Conservation (phyloP, 1,284 basidiomycete genomes). For the Melampsora americana region DNA sequence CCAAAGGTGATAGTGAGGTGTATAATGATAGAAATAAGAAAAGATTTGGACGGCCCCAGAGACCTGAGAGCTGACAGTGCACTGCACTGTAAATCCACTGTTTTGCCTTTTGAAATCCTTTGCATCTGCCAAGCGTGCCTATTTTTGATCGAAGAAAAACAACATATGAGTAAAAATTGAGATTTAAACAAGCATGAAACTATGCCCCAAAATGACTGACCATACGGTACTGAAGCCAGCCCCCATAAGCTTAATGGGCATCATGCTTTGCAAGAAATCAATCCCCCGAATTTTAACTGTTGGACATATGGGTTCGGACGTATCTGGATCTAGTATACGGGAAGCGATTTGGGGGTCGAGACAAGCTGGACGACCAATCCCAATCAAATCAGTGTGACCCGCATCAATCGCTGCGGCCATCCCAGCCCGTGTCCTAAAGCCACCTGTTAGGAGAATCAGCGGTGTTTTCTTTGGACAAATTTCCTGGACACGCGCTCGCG, state of each 20-base stretch:
- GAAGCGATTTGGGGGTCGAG: conserved; percentile 17
- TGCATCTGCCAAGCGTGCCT: conserved; percentile 31
- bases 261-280: conserved; percentile 5
- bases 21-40: neutral
- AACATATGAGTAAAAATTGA: neutral
- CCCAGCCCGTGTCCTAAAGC: conserved; percentile 10
- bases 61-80: conserved; percentile 16
- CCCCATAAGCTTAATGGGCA: conserved; percentile 24
- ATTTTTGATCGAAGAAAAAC: neutral
- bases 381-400: conserved; percentile 19
- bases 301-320: neutral
- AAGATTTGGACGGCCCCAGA: neutral
- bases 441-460: conserved; percentile 14
- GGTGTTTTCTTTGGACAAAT: neutral
- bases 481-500: neutral
- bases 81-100: conserved; percentile 5
- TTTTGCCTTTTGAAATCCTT: conserved; percentile 3
- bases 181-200: neutral
- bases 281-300: conserved; percentile 7
- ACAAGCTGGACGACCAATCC: conserved; percentile 25
- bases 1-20: too few relatives aligned
- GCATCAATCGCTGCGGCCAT: conserved; percentile 12
- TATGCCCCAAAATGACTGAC: neutral
- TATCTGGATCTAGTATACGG: conserved; percentile 3
- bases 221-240: conserved; percentile 15